phyloP scores from a whole-genome alignment of 352 stramenopile species.

The Phytopythium sindhum region DNA sequence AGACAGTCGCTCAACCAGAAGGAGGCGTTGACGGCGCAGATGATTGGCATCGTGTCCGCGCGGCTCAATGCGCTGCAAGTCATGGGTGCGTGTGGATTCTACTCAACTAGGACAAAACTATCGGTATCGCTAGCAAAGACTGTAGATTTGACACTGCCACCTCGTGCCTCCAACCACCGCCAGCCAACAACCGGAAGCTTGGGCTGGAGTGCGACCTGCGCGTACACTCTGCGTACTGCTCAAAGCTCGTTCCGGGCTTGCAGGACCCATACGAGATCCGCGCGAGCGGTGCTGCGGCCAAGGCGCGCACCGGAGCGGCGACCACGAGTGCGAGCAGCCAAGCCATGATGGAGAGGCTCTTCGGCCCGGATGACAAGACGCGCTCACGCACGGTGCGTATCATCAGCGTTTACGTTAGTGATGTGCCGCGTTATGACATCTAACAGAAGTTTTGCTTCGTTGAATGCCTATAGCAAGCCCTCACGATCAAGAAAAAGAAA shows the following conservation, averaged over 20 bases:
- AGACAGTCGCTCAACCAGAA: conserved; percentile 74
- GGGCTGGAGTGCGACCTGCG: conserved; percentile 71
- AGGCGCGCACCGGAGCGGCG: conserved; percentile 36
- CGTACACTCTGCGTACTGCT: conserved; percentile 72
- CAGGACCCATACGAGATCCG: conserved; percentile 69
- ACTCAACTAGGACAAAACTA: not conserved
- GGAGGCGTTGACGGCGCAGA: conserved; percentile 70
- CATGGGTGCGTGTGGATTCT: conserved; percentile 24
- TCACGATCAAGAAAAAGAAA: conserved; percentile 73
- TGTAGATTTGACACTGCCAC: not conserved
- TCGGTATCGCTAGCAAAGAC: too few relatives aligned
- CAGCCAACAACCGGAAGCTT: conserved; percentile 64
- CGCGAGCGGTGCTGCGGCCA: conserved; percentile 18
- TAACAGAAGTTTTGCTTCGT: not conserved
- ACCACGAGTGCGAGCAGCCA: conserved; percentile 56
- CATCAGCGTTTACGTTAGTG: not conserved
- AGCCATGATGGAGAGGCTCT: conserved; percentile 73
- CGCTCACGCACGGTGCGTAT: conserved; percentile 36
- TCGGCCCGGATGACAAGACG: conserved; percentile 69
- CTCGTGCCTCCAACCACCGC: not conserved
- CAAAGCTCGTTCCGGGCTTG: conserved; percentile 55
- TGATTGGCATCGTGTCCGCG: conserved; percentile 78
- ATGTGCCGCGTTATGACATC: not conserved
- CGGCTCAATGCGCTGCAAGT: conserved; percentile 63
- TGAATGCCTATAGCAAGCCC: not conserved